Percentiles rank a stretch among this genome's conserved stretches.
Conservation (phyloP, 768 basidiomycete genomes). For the Tricholomella constricta region DNA sequence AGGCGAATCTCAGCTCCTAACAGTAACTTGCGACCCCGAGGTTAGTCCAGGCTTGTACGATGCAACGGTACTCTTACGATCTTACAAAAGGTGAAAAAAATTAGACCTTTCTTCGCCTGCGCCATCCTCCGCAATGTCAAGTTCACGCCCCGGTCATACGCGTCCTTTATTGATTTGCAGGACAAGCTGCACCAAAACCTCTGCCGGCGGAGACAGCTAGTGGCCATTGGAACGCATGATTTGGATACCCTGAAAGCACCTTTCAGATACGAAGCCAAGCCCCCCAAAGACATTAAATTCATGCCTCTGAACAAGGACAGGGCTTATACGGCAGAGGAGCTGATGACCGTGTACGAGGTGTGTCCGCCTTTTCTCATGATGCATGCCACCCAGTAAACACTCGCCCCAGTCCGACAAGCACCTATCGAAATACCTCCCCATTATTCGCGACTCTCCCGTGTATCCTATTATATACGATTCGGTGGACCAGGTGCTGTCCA, state of each 20-base stretch:
- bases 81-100: slow-evolving; percentile 63
- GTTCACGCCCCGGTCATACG: slow-evolving; percentile 88
- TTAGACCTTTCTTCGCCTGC: slow-evolving; percentile 90
- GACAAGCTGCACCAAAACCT: slow-evolving; percentile 98
- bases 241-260: slow-evolving; percentile 85
- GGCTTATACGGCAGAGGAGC: slow-evolving; percentile 81
- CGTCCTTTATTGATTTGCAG: slow-evolving; percentile 98
- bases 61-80: neutral
- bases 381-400: neutral
- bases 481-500: slow-evolving; percentile 84
- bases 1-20: slow-evolving; percentile 65
- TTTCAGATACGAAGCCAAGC: slow-evolving; percentile 82
- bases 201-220: slow-evolving; percentile 85
- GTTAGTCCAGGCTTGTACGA: slow-evolving; percentile 41
- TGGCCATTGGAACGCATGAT: slow-evolving; percentile 97
- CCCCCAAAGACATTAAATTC: slow-evolving; percentile 91
- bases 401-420: slow-evolving; percentile 82
- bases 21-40: slow-evolving; percentile 70
- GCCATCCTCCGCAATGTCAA: slow-evolving; percentile 88
- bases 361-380: slow-evolving; percentile 15
- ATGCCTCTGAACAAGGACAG: slow-evolving; percentile 80
- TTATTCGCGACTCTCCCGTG: slow-evolving; percentile 92
- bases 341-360: slow-evolving; percentile 95
- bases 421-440: slow-evolving; percentile 82
- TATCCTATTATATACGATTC: slow-evolving; percentile 98